Evolutionary conservation across 1,284 basidiomycete genomes (phyloP), one percentile per base, ranked within the genome.

Genomic region (Trichosporon faecale): DNA sequence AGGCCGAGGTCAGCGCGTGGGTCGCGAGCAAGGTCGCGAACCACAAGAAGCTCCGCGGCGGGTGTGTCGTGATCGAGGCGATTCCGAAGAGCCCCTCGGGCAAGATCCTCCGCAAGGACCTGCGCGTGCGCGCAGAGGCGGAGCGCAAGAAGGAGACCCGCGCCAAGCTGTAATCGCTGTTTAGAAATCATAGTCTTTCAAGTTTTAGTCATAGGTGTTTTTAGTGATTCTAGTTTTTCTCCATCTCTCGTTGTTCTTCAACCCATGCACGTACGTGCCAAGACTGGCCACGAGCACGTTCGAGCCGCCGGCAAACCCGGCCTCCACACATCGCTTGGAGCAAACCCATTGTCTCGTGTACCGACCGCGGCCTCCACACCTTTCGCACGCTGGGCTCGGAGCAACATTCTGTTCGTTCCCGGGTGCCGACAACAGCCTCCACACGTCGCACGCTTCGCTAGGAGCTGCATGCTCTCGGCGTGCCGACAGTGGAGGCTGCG

Each of bases 1-100:
- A 84, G 7, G 69, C 82, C n/a, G 80, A 84, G 21, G 85, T 93
- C 1, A 85, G 86, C 65, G 82, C 83, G 40, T 93, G 91, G 91
- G 86, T 90, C 12, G 83, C 87, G 65, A 76, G 73, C 16, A 87
- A 87, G 61, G 90, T 85, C 35, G 81, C 84, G 3, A 77, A 80
- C 44, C 85, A 86, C 76, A 87, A 86, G 76, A 75, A 78, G 21
- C 76, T 87, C 8, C 74, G 82, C 12, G 86, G 86, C 11, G 86
- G 86, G 0, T 83, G 86, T 16, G 72, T 82, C 23, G 72, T 85
- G 21, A 70, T 86, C 16, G 82, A 85, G 1, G 76, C 74, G 0
- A 85, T 87, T 40, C 86, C 86, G 2, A 86, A 86, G 72, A 78
- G 75, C 16, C 80, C 81, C 1, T 78, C 76, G 67, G 81, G 81